Base-by-base conservation (phyloP, 495 filamentous ascomycete genomes). In the Podospora conica region DNA sequence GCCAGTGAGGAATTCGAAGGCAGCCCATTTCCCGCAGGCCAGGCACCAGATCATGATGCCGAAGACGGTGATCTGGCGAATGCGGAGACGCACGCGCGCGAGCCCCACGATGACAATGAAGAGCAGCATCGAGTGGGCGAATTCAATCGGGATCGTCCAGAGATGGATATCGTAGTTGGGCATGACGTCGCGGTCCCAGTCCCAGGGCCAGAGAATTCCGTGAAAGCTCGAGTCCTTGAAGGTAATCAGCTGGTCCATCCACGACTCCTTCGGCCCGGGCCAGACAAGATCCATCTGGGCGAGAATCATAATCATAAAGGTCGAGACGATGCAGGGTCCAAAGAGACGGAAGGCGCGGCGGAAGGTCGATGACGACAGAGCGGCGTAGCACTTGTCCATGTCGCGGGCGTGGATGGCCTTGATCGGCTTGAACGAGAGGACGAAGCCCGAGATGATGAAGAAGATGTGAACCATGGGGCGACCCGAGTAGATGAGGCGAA, bases 401-500 rank as follows among this genome's bases (percentile, higher is more conserved):
- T 83, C 77, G 48, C 82, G 81, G 28, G 75, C 77, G 60, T 85
- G 86, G 53, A 87, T 83, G n/a, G 79, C 75, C 65, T 83, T 83
- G 33, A 91, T 72, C 0, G 88, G 85, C 66, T 89, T 88, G 66
- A 86, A 84, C 15, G 87, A 87, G 9, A 91, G 78, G 1, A 87
- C 87, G 66, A 87, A 89, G 66, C 88, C 88, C 7, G 87, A 89
- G 55, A 91, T 86, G 64, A 90, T 85, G 76, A 90, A 90, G 79
- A 91, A 91, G 57, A 90, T 84, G 71, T 86, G 83, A 10, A 91
- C 88, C 87, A 89, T 89, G 58, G 88, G 85, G 60, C 85, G 83
- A 29, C 87, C 88, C 8, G 84, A 85, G 71, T 85, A 86, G 11
- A 90, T 68, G 64, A 90, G 75, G 58, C 88, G 83, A 4, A 90